Evolutionary conservation across 2,329 filamentous ascomycete genomes (phyloP), one percentile per base, ranked within the genome.

Genomic region (Cytospora chrysosperma): DNA sequence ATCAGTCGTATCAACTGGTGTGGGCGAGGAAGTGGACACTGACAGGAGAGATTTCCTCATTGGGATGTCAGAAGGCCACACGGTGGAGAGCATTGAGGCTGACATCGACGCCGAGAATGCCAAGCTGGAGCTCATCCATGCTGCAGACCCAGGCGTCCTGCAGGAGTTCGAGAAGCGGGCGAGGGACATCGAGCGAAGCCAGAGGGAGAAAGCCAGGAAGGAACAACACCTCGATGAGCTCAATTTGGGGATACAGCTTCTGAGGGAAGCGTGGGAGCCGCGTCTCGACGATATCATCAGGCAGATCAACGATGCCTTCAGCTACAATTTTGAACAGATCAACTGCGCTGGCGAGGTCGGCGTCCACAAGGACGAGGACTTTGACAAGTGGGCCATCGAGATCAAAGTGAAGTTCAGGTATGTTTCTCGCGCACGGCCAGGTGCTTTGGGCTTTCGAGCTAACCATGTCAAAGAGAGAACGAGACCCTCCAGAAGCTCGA

Each of bases 331-430:
- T 74, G 87, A 92, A 71, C 89, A 94, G 74, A 98, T 99, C 72
- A 92, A 89, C 68, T 98, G 95, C 75, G 93, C 93, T 6, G 95
- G 95, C 40, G 91, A 98, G 75, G 93, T 99, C 4, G 84, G 84
- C 65, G 82, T 99, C 4, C 85, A 93, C 80, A 98, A 98, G 75
- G 91, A 93, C 68, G 89, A 92, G 26, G 92, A 98, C 73, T 99
- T 98, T 77, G 92, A 96, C 63, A 86, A 90, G 66, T 99, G 95
- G 95, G 88, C 92, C 1, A 89, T 99, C 66, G 89, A 96, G 73
- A 96, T 99, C 73, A 89, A 90, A 75, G 95, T 99, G 74, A 96
- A 93, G 73, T 99, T 99, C 79, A 89, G 94, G 88, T 91, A 82
- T 64, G 84, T 75, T 4, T n/a, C 12, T 21, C 8, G 6, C 43